These are phyloP conservation scores for Pogostemon cablin DNA, from an alignment of 257 asterid genomes.

Conservation along the genomic window DNA sequence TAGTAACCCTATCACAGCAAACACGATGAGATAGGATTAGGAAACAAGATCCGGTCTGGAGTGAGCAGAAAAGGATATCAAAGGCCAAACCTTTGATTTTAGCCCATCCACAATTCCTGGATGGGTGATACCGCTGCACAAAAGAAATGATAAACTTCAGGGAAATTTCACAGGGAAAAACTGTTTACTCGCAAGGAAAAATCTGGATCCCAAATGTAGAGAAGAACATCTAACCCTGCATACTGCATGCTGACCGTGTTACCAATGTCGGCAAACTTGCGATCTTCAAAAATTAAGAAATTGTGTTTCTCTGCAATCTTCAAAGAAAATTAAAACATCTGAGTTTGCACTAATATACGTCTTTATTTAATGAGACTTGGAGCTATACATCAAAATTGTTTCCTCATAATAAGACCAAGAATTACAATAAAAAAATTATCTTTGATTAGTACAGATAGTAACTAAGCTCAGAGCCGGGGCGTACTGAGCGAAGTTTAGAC, in stretches of 20 bases:
- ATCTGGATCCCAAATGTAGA: slow-evolving; percentile 13
- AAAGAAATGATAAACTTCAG: slow-evolving; percentile 30
- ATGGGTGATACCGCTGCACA: slow-evolving; percentile 74
- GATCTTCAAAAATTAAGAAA: slow-evolving; percentile 89
- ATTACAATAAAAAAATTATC: not conserved
- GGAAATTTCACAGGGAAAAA: not conserved
- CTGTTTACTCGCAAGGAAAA: slow-evolving; percentile 30
- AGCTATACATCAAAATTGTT: not conserved
- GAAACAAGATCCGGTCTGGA: not conserved
- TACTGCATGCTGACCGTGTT: slow-evolving; percentile 95
- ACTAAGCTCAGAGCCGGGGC: slow-evolving; percentile 25
- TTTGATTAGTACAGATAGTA: slow-evolving; percentile 12
- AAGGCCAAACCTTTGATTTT: slow-evolving; percentile 66
- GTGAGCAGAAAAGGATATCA: slow-evolving; percentile 2
- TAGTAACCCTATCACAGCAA: slow-evolving; percentile 63
- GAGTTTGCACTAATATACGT: not conserved
- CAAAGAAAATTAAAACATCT: slow-evolving; percentile 24
- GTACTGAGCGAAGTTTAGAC: slow-evolving; percentile 76
- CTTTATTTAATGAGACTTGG: not conserved
- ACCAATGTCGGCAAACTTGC: slow-evolving; percentile 97
- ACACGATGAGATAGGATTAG: slow-evolving; percentile 20
- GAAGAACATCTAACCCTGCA: slow-evolving; percentile 65
- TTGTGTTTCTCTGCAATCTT: slow-evolving; percentile 89
- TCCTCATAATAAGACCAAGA: slow-evolving; percentile 7
- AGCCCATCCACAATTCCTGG: slow-evolving; percentile 96